These are phyloP conservation scores for Penicillium flavigenum DNA, from an alignment of 495 filamentous ascomycete genomes.

Conservation along the genomic window DNA sequence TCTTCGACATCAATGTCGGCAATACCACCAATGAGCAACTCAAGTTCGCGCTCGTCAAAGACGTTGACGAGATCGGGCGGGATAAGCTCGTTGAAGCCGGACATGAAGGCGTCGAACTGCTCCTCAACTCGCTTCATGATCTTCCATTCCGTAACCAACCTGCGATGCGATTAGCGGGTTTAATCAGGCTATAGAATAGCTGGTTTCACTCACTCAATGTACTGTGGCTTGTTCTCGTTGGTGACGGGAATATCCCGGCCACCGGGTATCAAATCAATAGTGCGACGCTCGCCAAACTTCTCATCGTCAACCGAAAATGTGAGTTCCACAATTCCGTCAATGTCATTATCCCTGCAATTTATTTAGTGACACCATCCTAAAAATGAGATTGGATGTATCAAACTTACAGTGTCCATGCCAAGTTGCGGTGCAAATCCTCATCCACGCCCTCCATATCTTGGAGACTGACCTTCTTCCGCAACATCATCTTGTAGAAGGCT, in stretches of 20 bases:
- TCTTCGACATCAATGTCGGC: constrained; percentile 99
- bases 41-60: constrained; percentile 96
- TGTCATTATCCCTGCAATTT: constrained; percentile 76
- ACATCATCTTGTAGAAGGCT: constrained; percentile 99
- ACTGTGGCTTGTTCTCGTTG: constrained; percentile 94
- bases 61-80: constrained; percentile 96
- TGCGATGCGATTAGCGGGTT: constrained; percentile 25
- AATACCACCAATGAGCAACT: constrained; percentile 96
- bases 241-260: constrained; percentile 93
- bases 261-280: constrained; percentile 88
- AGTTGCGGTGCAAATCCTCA: constrained; percentile 90
- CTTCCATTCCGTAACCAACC: constrained; percentile 96
- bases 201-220: constrained; percentile 69
- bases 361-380: constrained; percentile 18
- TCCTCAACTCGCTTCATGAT: constrained; percentile 97
- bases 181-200: background rate
- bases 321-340: constrained; percentile 85
- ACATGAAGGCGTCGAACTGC: constrained; percentile 97
- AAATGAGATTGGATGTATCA: background rate
- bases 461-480: constrained; percentile 86
- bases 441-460: constrained; percentile 99
- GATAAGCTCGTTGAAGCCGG: constrained; percentile 96
- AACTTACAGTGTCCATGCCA: constrained; percentile 87
- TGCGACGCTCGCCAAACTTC: constrained; percentile 88
- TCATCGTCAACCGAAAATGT: constrained; percentile 97